Base-by-base conservation (phyloP, 176 grass and related monocot species). In the Paspalum notatum region DNA sequence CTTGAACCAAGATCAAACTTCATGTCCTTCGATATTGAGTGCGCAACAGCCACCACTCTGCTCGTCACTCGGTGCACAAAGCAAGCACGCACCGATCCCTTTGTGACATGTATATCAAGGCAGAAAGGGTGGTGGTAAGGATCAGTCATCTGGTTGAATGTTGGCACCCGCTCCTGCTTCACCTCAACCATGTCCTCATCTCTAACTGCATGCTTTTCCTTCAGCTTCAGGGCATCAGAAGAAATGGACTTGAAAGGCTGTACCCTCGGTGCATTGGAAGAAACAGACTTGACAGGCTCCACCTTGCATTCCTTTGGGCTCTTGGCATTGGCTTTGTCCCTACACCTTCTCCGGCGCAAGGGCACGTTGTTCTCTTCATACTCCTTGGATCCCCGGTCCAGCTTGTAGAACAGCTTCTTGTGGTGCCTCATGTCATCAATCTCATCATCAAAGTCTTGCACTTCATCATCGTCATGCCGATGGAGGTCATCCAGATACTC, bases 21-120 rank as follows among this genome's bases (percentile, higher is more conserved):
- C 88, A 94, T 94, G 54, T 94, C 91, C 75, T 91, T 94, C 1
- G 91, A 94, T 76, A 94, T 94, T 16, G 91, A 94, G 68, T 94
- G 91, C 3, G 91, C 85, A 15, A 94, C 91, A 0, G 80, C 42
- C 15, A 91, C 91, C 65, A 94, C 91, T 76, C 78, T 86, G 83
- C 91, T 88, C 38, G 88, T 94, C 53, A 89, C 71, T 52, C 91
- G 71, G 50, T 94, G 91, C 58, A 94, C 83, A 38, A 94, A 86
- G 52, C 91, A 94, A 84, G 91, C 91, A 39, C 92, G 85, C 58
- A 91, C 92, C 2, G 92, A 94, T 59, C 92, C 91, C 74, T 94
- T 94, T 0, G 88, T 86, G 43, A 94, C 65, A 81, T 91, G 84
- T 64, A 94, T 94, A 72, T 94, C 88, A 2, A 94, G 79, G 68